Evolutionary conservation across 441 rosid species (phyloP).

Genomic region (Syzygium syzygioides): DNA sequence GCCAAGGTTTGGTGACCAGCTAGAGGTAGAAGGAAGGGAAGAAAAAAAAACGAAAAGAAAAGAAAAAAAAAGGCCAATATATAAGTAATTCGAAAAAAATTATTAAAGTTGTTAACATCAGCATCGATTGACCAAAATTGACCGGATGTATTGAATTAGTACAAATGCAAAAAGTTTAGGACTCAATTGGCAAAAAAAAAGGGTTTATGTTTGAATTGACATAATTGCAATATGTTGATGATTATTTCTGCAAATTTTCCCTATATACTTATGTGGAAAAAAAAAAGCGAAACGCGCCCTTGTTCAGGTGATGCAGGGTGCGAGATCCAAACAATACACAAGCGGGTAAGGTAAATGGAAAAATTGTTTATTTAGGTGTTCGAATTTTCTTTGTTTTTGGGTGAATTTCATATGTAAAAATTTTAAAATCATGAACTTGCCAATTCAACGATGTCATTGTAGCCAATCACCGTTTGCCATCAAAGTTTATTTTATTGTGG

Average conservation of each 20-base stretch:
- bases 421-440: neutral
- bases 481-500: neutral
- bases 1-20: rapidly evolving
- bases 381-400: neutral
- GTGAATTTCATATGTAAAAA: neutral
- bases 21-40: too few relatives aligned
- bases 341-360: neutral
- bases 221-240: too few relatives aligned
- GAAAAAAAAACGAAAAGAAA: too few relatives aligned
- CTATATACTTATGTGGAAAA: too few relatives aligned
- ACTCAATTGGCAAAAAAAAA: too few relatives aligned
- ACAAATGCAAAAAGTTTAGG: too few relatives aligned
- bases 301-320: rapidly evolving
- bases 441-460: neutral
- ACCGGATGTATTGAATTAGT: too few relatives aligned
- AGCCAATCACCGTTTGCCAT: neutral
- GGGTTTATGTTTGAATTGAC: too few relatives aligned
- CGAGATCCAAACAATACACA: neutral
- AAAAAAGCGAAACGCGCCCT: rapidly evolving
- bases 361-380: neutral
- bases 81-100: too few relatives aligned
- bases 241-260: too few relatives aligned
- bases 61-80: too few relatives aligned
- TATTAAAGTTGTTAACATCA: too few relatives aligned
- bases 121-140: rapidly evolving